Evolutionary conservation across 2,329 filamentous ascomycete genomes (phyloP).

Genomic region (Colletotrichum sublineola): DNA sequence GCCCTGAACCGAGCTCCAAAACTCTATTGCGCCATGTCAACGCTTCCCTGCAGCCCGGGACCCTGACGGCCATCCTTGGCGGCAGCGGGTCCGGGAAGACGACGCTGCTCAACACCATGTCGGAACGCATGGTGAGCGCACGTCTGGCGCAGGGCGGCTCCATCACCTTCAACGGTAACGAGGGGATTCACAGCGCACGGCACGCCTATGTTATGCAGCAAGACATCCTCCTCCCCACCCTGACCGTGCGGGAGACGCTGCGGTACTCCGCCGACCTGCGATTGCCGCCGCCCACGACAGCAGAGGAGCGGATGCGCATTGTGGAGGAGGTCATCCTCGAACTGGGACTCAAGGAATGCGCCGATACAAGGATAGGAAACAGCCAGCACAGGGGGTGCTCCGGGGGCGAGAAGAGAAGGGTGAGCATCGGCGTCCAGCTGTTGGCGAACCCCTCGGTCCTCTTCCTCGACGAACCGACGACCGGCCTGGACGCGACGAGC

Average conservation of each 20-base stretch:
- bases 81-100: conserved; percentile 82
- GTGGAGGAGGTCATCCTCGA: conserved; percentile 85
- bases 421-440: conserved; percentile 83
- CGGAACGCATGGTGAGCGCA: conserved; percentile 74
- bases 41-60: conserved; percentile 74
- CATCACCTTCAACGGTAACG: conserved; percentile 71
- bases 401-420: conserved; percentile 82
- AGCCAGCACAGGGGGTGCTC: conserved; percentile 80
- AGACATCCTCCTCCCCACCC: conserved; percentile 78
- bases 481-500: conserved; percentile 81
- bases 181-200: conserved; percentile 66
- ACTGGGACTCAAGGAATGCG: conserved; percentile 81
- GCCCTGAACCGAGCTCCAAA: conserved; percentile 57
- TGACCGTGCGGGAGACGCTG: conserved; percentile 83
- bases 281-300: conserved; percentile 72
- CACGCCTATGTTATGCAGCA: conserved; percentile 83
- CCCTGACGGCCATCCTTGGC: conserved; percentile 81
- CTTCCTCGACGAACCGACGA: conserved; percentile 85
- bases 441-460: conserved; percentile 83
- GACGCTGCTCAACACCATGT: conserved; percentile 78
- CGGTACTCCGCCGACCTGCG: conserved; percentile 80
- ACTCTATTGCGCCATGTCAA: conserved; percentile 73
- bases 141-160: conserved; percentile 65
- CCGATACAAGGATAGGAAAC: conserved; percentile 80
- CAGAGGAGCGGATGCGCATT: conserved; percentile 70